Evolutionary conservation across 768 basidiomycete species (phyloP).

Genomic region (Tricholoma saponaceum): DNA sequence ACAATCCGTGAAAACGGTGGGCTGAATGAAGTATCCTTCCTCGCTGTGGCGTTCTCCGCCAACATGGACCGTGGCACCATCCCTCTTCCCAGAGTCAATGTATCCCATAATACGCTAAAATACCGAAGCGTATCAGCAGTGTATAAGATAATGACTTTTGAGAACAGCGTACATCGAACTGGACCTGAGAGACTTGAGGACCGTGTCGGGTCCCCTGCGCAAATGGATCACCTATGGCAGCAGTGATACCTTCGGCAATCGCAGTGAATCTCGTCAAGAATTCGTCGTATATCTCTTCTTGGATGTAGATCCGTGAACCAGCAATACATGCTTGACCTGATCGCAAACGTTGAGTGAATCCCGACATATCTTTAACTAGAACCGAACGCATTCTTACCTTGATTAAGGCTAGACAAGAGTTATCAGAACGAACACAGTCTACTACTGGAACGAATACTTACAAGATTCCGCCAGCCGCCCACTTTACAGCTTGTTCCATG

Average conservation of each 20-base stretch:
- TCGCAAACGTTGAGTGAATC: not conserved
- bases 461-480: constrained; percentile 71
- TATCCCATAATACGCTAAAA: constrained; percentile 62
- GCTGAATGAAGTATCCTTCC: constrained; percentile 65
- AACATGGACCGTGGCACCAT: constrained; percentile 57
- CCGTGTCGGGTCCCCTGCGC: constrained; percentile 52
- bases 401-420: constrained; percentile 8
- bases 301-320: constrained; percentile 80
- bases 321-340: constrained; percentile 72
- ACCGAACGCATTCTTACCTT: constrained; percentile 18
- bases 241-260: constrained; percentile 42
- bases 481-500: constrained; percentile 64
- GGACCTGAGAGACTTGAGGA: constrained; percentile 64
- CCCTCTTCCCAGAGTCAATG: constrained; percentile 63
- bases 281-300: constrained; percentile 71
- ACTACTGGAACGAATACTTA: constrained; percentile 19
- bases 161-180: constrained; percentile 46
- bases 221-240: constrained; percentile 60
- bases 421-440: not conserved
- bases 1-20: constrained; percentile 66
- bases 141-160: not conserved
- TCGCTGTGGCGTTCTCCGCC: constrained; percentile 56
- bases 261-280: constrained; percentile 59
- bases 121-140: not conserved
- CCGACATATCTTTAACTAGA: not conserved